Evolutionary conservation across 1,284 basidiomycete genomes (phyloP).

Genomic region (Phlebopus sp.): DNA sequence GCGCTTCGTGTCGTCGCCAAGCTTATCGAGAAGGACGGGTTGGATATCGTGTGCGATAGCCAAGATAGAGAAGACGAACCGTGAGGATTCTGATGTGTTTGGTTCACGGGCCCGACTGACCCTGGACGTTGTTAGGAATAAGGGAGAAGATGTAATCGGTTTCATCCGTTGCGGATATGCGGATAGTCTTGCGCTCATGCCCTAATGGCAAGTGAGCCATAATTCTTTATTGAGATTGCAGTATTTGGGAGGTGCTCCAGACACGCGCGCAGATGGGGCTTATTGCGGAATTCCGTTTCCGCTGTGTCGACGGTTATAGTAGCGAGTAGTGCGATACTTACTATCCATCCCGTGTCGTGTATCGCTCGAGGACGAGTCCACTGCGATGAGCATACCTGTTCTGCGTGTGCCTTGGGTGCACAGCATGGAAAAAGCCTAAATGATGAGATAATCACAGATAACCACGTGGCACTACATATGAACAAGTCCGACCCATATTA

Average conservation of each 20-base stretch:
- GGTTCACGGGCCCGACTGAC: slow-evolving; percentile 8
- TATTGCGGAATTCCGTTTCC: slow-evolving; percentile 25
- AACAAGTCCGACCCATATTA: slow-evolving; percentile 14
- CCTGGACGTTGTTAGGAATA: slow-evolving; percentile 32
- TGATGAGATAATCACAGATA: slow-evolving; percentile 10
- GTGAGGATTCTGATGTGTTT: slow-evolving; percentile 35
- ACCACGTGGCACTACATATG: slow-evolving; percentile 14
- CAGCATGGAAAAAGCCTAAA: slow-evolving; percentile 24
- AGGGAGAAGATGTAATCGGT: slow-evolving; percentile 49
- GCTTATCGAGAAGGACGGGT: slow-evolving; percentile 59
- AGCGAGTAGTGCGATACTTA: neutral
- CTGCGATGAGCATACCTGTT: neutral
- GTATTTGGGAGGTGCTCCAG: slow-evolving; percentile 23
- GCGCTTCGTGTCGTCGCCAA: slow-evolving; percentile 51
- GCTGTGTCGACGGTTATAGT: slow-evolving; percentile 15
- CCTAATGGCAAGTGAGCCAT: slow-evolving; percentile 30
- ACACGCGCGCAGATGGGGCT: slow-evolving; percentile 13
- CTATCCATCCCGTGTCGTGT: neutral
- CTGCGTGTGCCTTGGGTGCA: slow-evolving; percentile 3
- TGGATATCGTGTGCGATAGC: slow-evolving; percentile 40
- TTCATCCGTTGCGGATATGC: slow-evolving; percentile 51
- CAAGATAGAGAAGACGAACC: slow-evolving; percentile 40
- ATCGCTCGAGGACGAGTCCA: neutral
- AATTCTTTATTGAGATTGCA: slow-evolving; percentile 14
- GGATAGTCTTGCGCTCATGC: slow-evolving; percentile 55